These are phyloP conservation scores for Coelastrella sp. DNA, from an alignment of 139 green algal genomes.

Conservation along the genomic window DNA sequence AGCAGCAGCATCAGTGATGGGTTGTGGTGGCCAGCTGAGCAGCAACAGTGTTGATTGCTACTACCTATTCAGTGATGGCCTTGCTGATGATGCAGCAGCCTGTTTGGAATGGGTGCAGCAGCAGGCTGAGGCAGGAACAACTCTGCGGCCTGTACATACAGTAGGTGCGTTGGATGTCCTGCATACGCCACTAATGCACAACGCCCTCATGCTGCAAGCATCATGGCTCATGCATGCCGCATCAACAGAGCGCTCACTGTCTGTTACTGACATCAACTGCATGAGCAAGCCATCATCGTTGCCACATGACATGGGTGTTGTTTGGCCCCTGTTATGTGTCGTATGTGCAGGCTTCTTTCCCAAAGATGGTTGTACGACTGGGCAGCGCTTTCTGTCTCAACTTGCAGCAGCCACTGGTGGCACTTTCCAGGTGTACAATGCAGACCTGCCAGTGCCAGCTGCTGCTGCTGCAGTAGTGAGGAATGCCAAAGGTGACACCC, in stretches of 20 bases:
- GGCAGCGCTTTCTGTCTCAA: conserved; percentile 65
- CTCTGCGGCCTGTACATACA: conserved; percentile 31
- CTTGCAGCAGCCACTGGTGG: conserved; percentile 63
- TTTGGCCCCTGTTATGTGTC: background rate
- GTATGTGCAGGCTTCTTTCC: conserved; percentile 64
- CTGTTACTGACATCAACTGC: no score
- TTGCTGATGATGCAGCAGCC: conserved; percentile 42
- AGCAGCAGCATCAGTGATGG: background rate
- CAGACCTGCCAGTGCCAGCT: conserved; percentile 31
- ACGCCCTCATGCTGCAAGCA: no score
- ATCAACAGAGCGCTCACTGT: no score
- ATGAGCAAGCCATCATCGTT: no score
- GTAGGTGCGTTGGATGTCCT: conserved; percentile 19
- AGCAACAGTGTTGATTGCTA: conserved; percentile 25
- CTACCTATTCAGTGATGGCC: conserved; percentile 45
- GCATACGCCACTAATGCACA: no score
- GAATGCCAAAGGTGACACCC: background rate
- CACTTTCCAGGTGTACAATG: conserved; percentile 62
- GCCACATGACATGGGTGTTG: no score
- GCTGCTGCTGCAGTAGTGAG: background rate
- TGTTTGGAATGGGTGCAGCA: conserved; percentile 42
- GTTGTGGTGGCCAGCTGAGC: background rate
- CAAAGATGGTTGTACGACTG: conserved; percentile 42
- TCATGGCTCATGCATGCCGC: no score
- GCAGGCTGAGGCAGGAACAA: background rate